phyloP scores from a whole-genome alignment of 106 monocot genomes.

The Dioscorea dumetorum region DNA sequence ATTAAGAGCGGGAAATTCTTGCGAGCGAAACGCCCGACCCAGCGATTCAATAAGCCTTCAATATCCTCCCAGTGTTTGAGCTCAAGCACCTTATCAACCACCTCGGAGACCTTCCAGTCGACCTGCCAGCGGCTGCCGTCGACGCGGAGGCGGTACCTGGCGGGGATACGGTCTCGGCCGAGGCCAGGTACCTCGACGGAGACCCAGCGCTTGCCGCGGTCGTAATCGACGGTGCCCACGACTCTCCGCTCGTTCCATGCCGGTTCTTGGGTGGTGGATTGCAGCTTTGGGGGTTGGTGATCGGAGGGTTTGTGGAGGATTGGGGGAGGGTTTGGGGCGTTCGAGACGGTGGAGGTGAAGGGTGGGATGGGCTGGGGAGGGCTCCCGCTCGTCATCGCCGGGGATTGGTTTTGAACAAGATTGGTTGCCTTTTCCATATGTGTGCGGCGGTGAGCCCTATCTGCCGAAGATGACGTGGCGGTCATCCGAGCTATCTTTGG shows the following conservation, averaged over 20 bases:
- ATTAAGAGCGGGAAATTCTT: slow-evolving; percentile 79
- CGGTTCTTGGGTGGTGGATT: slow-evolving; percentile 2
- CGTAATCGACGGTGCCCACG: slow-evolving; percentile 68
- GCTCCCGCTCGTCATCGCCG: background rate
- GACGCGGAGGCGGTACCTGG: slow-evolving; percentile 55
- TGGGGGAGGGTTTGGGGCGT: too few species aligned
- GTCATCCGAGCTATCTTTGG: too few species aligned
- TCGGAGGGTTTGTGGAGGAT: background rate
- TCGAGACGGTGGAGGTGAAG: background rate
- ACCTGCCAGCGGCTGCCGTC: slow-evolving; percentile 51
- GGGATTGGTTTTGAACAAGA: too few species aligned
- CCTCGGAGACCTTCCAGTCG: slow-evolving; percentile 92
- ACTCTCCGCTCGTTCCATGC: slow-evolving; percentile 44
- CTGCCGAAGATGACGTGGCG: too few species aligned
- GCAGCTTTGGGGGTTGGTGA: background rate
- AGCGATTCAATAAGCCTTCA: slow-evolving; percentile 74
- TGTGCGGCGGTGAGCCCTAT: too few species aligned
- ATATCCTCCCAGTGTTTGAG: slow-evolving; percentile 73
- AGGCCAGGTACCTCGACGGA: slow-evolving; percentile 56
- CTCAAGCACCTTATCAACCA: slow-evolving; percentile 45
- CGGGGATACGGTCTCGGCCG: slow-evolving; percentile 58
- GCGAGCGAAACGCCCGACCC: slow-evolving; percentile 80
- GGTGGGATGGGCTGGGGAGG: background rate
- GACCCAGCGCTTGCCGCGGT: slow-evolving; percentile 42
- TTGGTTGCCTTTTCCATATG: too few species aligned